These are phyloP conservation scores for Drechslerella dactyloides DNA, from an alignment of 2,329 filamentous ascomycete genomes.

Conservation along the genomic window DNA sequence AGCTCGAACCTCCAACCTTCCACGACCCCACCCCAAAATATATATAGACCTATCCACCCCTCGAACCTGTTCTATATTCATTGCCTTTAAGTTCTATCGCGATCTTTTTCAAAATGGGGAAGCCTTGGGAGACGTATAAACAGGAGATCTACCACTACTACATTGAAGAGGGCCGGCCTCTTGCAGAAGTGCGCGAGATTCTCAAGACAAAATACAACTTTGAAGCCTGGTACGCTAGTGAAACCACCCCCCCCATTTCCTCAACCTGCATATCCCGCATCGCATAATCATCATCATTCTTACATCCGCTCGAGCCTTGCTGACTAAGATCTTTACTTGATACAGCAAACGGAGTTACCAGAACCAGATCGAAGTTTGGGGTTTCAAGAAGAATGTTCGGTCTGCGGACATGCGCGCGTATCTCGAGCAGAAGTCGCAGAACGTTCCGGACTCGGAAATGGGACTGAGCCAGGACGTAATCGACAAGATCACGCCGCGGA, in stretches of 20 bases:
- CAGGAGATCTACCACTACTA: constrained; percentile 50
- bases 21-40: constrained; percentile 8
- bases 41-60: constrained; percentile 23
- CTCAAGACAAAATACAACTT: constrained; percentile 49
- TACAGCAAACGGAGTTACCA: constrained; percentile 50
- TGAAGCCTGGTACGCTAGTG: constrained; percentile 43
- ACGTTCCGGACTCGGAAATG: constrained; percentile 46
- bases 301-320: constrained; percentile 12
- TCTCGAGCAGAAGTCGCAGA: constrained; percentile 45
- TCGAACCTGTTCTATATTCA: constrained; percentile 6
- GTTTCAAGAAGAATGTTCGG: constrained; percentile 50
- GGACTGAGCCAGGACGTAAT: constrained; percentile 48
- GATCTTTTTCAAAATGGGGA: constrained; percentile 44
- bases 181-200: constrained; percentile 49
- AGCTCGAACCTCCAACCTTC: constrained; percentile 14
- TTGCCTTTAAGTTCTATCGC: constrained; percentile 11
- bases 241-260: constrained; percentile 4
- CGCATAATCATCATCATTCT: not conserved
- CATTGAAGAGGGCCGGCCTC: constrained; percentile 47
- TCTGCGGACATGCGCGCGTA: constrained; percentile 50
- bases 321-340: constrained; percentile 36
- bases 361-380: constrained; percentile 50
- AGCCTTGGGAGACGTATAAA: constrained; percentile 50
- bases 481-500: constrained; percentile 49
- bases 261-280: not conserved